Conservation (phyloP, 805 yeast species). For the Hemisphaericaspora nanyangensis region DNA sequence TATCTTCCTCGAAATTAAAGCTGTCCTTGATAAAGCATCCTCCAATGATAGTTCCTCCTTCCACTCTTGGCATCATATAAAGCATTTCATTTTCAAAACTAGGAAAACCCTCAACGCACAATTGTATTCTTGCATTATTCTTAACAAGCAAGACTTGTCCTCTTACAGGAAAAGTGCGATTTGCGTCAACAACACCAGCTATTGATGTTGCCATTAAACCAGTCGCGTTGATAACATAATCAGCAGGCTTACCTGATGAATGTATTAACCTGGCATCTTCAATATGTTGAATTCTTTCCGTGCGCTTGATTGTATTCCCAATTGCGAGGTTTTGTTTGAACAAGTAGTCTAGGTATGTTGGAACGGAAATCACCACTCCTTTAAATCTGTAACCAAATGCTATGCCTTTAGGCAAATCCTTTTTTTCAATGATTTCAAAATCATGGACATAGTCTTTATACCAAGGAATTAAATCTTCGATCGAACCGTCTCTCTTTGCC, state of each 20-base stretch:
- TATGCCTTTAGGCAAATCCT: slow-evolving; percentile 38
- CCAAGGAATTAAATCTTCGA: slow-evolving; percentile 39
- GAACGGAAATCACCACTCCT: slow-evolving; percentile 57
- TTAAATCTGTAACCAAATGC: slow-evolving; percentile 45
- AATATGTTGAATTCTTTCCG: slow-evolving; percentile 34
- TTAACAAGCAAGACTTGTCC: slow-evolving; percentile 57
- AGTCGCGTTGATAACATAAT: slow-evolving; percentile 53
- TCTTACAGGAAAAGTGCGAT: slow-evolving; percentile 46
- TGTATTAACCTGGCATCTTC: slow-evolving; percentile 47
- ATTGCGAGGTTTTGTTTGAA: slow-evolving; percentile 39
- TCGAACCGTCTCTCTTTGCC: slow-evolving; percentile 5
- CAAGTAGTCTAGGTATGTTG: slow-evolving; percentile 52
- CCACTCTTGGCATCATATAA: slow-evolving; percentile 66
- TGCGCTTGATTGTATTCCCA: slow-evolving; percentile 49
- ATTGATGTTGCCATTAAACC: slow-evolving; percentile 48
- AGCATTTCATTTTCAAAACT: slow-evolving; percentile 41
- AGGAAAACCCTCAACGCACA: slow-evolving; percentile 31
- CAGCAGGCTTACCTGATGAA: slow-evolving; percentile 38
- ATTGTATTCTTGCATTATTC: slow-evolving; percentile 32
- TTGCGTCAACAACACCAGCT: slow-evolving; percentile 42
- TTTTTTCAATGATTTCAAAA: slow-evolving; percentile 26
- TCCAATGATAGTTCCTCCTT: slow-evolving; percentile 70
- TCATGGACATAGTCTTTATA: slow-evolving; percentile 41
- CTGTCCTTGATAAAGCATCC: slow-evolving; percentile 36
- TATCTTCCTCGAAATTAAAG: slow-evolving; percentile 27